Base-by-base conservation (phyloP, 108 stramenopile species). In the Epipyxis sp. region DNA sequence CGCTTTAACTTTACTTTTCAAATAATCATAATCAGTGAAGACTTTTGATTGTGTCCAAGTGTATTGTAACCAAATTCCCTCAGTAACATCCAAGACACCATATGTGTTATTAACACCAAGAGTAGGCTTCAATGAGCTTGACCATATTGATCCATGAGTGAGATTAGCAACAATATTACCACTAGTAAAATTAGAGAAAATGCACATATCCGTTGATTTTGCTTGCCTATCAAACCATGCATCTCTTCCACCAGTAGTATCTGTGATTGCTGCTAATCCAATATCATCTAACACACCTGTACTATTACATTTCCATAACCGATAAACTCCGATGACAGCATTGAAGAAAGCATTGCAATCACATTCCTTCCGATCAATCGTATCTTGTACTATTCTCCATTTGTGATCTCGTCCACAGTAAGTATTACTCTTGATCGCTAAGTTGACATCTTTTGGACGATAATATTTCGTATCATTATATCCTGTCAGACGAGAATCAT, bases 361-460 rank as follows among this genome's bases (percentile, higher is more conserved):
- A 83, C 93, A 94, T 43, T 91, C 90, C n/a, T 85, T 69, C 0
- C 91, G 79, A 44, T 81, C 59, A 43, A 91, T 83, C 27, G 91
- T 89, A 39, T 84, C 76, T 54, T 44, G 71, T 13, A 90, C 78
- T n/a, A 86, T 83, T 16, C 71, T 37, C 79, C 91, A 90, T 87
- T 94, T 92, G 78, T 90, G 80, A 76, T 94, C 93, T 10, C 93
- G 81, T 1, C 78, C 91, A 61, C 93, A 94, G 16, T 32, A 27
- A 34, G 83, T 46, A 43, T 86, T 82, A 35, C 54, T 80, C 34
- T 80, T 61, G 10, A 82, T 69, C 20, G 86, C 84, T 37, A 82
- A 42, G 77, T 82, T 74, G 0, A 85, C 57, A 10, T 79, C 77
- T 37, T 59, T 80, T 27, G 83, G 83, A 13, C 83, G 83, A 0